phyloP scores from a whole-genome alignment of 371 early-diverging fungal species.

The Apophysomyces ossiformis region DNA sequence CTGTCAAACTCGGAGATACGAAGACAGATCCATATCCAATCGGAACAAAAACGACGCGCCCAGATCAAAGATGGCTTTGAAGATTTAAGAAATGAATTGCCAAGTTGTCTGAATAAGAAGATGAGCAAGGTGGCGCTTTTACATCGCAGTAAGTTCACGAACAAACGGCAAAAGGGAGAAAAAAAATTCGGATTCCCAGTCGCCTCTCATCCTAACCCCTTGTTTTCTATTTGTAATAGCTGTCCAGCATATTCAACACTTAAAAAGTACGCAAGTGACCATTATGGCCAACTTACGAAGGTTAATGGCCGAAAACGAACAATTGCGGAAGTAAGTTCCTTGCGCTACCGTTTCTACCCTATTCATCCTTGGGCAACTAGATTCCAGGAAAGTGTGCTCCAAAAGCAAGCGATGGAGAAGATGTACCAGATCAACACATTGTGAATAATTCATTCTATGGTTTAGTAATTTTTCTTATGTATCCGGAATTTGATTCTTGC shows the following conservation, averaged over 20 bases:
- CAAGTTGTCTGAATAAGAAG: constrained; percentile 57
- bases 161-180: not conserved
- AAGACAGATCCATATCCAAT: constrained; percentile 64
- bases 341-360: not conserved
- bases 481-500: constrained; percentile 13
- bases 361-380: constrained; percentile 2
- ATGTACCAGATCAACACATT: constrained; percentile 25
- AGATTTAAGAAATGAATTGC: constrained; percentile 55
- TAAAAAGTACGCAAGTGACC: constrained; percentile 47
- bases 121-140: constrained; percentile 61
- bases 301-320: constrained; percentile 49
- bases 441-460: constrained; percentile 14
- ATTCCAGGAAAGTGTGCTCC: constrained; percentile 32
- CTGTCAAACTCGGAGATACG: constrained; percentile 47
- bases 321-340: constrained; percentile 45
- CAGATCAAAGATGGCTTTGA: constrained; percentile 69
- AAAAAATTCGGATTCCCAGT: not conserved
- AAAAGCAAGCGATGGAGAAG: constrained; percentile 29
- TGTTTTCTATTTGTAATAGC: constrained; percentile 21
- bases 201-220: not conserved
- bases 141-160: constrained; percentile 43
- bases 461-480: constrained; percentile 17
- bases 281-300: constrained; percentile 50
- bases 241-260: constrained; percentile 54
- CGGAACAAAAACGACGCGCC: constrained; percentile 63